Evolutionary conservation across 345 rosid genomes (phyloP), one percentile per base, ranked within the genome.

Genomic region (Clausena lansium): DNA sequence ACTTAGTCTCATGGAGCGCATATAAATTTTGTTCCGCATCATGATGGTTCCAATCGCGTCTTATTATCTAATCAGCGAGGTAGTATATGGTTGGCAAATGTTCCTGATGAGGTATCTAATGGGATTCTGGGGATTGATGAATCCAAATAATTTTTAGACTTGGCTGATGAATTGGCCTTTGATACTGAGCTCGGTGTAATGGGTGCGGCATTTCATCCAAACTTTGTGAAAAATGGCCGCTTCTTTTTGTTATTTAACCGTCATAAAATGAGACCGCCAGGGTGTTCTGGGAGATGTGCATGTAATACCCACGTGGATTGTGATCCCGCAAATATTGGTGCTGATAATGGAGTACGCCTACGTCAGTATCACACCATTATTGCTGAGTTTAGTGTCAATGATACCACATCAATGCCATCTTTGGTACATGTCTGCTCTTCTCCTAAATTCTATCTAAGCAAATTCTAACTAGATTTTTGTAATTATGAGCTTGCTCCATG

Each of bases 101-200:
- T 91, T 77, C 93, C 93, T 17, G 88, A 81, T 75, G 85, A 84
- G 36, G 95, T 81, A 50, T 88, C 91, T 7, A n/a, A n/a, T n/a
- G n/a, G 79, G 27, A 71, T 80, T 19, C 33, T 89, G 78, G 82
- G 62, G 61, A 38, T 88, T 27, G 84, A 74, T 62, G 93, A 89
- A 72, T 78, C 90, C 45, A 80, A 78, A 50, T 85, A 93, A 2
- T 91, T 91, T 82, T 79, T 91, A 22, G 93, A 89, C 79, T 57
- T n/a, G n/a, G n/a, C n/a, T 91, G 77, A 88, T 76, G 81, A 83
- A 81, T 82, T 91, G 67, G 52, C 69, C 60, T 79, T 74, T 41
- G 79, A 79, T 65, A 41, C 74, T 57, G 59, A 67, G 39, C 76
- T 66, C 36, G 88, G 90, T 32, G 67, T 85, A 79, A 65, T 85